Conservation (phyloP, 148 eudicot genomes). For the Rhododendron mucronatum region DNA sequence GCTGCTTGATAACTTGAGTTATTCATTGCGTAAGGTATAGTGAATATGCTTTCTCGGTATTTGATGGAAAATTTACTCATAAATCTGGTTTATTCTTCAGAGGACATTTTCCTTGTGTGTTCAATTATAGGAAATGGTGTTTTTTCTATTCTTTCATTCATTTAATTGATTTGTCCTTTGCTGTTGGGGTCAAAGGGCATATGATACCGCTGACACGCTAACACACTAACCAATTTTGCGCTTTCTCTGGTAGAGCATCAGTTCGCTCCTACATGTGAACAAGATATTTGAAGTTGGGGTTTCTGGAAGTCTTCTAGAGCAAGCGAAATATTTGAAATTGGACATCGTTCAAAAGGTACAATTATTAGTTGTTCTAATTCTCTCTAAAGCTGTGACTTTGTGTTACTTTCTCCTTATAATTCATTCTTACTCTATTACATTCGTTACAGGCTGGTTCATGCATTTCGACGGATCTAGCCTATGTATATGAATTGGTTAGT, state of each 20-base stretch:
- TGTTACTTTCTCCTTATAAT: not conserved
- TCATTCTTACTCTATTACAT: not conserved
- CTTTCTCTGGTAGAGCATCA: constrained; percentile 56
- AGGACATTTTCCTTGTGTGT: not conserved
- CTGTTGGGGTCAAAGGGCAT: not conserved
- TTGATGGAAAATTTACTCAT: not conserved
- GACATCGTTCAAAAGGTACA: constrained; percentile 71
- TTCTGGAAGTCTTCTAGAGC: constrained; percentile 66
- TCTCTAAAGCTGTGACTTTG: not conserved
- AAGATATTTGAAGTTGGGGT: constrained; percentile 88
- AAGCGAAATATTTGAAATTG: constrained; percentile 45
- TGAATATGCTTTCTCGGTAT: not conserved
- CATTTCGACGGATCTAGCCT: constrained; percentile 77
- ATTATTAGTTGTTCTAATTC: constrained; percentile 2
- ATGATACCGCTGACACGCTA: not conserved
- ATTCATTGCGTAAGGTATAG: not conserved
- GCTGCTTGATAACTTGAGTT: not conserved
- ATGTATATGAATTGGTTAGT: constrained; percentile 91
- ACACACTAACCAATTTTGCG: not conserved
- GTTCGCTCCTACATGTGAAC: constrained; percentile 80
- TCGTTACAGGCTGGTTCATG: constrained; percentile 60
- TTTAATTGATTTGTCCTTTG: not conserved
- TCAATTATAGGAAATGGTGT: not conserved
- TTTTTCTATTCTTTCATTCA: not conserved
- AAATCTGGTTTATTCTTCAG: not conserved